Base-by-base conservation (phyloP, 129 eudicot genomes). In the Artemisia annua region DNA sequence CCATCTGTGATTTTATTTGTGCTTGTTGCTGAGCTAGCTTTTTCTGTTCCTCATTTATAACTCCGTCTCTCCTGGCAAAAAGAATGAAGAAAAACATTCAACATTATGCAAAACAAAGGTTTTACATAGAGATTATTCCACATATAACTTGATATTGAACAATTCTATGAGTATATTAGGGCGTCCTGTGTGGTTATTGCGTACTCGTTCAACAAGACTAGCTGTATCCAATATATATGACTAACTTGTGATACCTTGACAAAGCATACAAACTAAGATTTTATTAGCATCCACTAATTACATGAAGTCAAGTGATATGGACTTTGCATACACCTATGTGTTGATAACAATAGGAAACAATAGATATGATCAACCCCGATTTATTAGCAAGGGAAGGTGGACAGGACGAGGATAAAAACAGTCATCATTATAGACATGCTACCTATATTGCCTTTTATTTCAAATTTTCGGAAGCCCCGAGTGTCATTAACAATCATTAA, bases 1-100 rank as follows among this genome's bases (percentile, higher is more conserved):
- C 97, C 97, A 95, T 88, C 82, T 95, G 96, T 24, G 96, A 84
- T 82, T 95, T 95, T 24, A 84, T 83, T 66, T 95, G 96, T 18
- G 97, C 91, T 71, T 91, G 93, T 74, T 83, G 94, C 88, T 90
- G 97, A 62, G 89, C 83, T 35, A 95, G 74, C 85, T 90, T 91
- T 70, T 95, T 91, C 81, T 95, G 97, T 66, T 90, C 99, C 3
- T 95, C 97, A 43, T 91, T 87, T 48, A 85, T 74, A 19, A 91
- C 97, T 82, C 78, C 91, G 96, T 72, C 86, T 91, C 75, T 95
- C 99, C 99, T 95, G 79, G 59, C 16, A 80, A 81, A 85, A 14
- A 64, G 76, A 67, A 78, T 3, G 17, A 53, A 66, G 20, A 50
- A 15, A n/a, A 26, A 56, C 64, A 28, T n/a, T 74, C 7, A 66